Base-by-base conservation (phyloP, 441 rosid species). In the Melastoma candidum region DNA sequence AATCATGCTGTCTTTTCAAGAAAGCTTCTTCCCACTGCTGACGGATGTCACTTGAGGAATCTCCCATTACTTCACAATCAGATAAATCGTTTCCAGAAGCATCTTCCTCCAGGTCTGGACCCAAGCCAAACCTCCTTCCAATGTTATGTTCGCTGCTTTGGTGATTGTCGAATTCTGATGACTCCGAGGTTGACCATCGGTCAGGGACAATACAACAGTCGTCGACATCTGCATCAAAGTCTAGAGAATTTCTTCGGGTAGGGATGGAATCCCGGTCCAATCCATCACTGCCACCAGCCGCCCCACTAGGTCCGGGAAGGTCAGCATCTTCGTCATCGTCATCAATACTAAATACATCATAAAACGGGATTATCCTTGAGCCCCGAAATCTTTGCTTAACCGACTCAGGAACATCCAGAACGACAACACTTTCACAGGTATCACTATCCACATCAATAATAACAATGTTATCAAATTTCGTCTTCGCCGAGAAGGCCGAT, bases 61-160 rank as follows among this genome's bases (percentile, higher is more conserved):
- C 85, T 60, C 82, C 94, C 57, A 86, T 61, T 50, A 79, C 71
- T 71, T 86, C 95, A 73, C 83, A 84, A 65, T 89, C 97, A 68
- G 93, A 85, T 45, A 66, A 74, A 61, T 70, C 80, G n/a, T 74
- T 75, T 47, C 66, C 81, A 0, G 74, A 74, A 12, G 68, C 63
- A 50, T 70, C 71, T 55, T 60, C 68, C 3, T 73, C 81, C 12
- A 68, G 68, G 22, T 76, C 73, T 11, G 73, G 63, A 62, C 58
- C 59, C 51, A 84, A 74, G 57, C 88, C 90, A 72, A 60, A 73
- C 45, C 65, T 68, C 56, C 64, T 68, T 68, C 74, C 67, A 36
- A 66, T 24, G 22, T 66, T 54, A 56, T 76, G 41, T 58, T 61
- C 61, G 22, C 59, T 49, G 9, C 57, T 44, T 53, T 51, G 44